phyloP scores from a whole-genome alignment of 805 yeast species.

The Ogataea methanolica region DNA sequence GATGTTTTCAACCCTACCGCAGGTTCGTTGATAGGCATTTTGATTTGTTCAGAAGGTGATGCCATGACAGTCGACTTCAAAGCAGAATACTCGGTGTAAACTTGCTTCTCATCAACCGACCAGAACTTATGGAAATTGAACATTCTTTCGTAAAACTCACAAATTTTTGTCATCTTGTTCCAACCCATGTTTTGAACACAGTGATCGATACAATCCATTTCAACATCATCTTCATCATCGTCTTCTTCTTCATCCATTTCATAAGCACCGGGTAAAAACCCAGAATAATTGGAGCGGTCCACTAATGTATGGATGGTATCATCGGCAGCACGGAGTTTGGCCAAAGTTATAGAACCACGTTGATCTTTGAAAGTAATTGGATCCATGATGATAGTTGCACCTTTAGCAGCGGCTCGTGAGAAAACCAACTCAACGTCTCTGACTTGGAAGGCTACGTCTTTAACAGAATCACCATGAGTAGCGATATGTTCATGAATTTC shows the following conservation, averaged over 20 bases:
- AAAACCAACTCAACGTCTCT: slow-evolving; percentile 42
- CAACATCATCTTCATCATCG: slow-evolving; percentile 15
- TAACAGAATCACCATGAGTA: slow-evolving; percentile 76
- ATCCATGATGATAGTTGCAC: slow-evolving; percentile 36
- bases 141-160: slow-evolving; percentile 53
- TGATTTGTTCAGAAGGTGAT: slow-evolving; percentile 54
- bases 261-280: slow-evolving; percentile 24
- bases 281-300: slow-evolving; percentile 31
- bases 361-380: slow-evolving; percentile 34
- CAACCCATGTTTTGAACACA: slow-evolving; percentile 77
- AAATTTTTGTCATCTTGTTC: slow-evolving; percentile 56
- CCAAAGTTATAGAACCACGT: slow-evolving; percentile 47
- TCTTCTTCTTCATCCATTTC: slow-evolving; percentile 3
- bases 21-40: slow-evolving; percentile 86
- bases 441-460: slow-evolving; percentile 69
- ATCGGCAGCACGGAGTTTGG: slow-evolving; percentile 50
- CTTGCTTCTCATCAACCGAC: slow-evolving; percentile 78
- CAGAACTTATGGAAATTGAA: slow-evolving; percentile 77
- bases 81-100: slow-evolving; percentile 67
- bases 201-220: slow-evolving; percentile 57
- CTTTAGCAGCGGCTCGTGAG: slow-evolving; percentile 43
- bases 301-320: slow-evolving; percentile 70
- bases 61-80: slow-evolving; percentile 76
- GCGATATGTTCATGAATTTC: slow-evolving; percentile 43
- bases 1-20: slow-evolving; percentile 61